A percentile compares a stretch with the other conserved stretches of the same genome.
These are phyloP conservation scores for Pilaira anomala DNA, from an alignment of 192 early-diverging fungal species.

Conservation along the genomic window DNA sequence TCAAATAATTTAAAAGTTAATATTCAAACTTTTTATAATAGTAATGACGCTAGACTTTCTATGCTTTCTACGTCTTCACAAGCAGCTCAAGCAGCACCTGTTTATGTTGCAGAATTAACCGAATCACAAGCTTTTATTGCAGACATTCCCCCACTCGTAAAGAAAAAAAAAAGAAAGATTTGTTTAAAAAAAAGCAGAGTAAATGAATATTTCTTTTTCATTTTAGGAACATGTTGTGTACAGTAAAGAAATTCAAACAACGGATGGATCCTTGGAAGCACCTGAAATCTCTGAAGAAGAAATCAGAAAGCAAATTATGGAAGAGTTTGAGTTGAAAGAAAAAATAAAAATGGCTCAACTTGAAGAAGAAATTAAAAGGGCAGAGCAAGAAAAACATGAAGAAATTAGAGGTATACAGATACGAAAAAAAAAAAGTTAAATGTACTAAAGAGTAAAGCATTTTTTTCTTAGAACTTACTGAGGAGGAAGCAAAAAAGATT, in stretches of 20 bases:
- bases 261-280: slow-evolving; percentile 51
- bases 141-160: slow-evolving; percentile 83
- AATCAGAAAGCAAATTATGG: slow-evolving; percentile 55
- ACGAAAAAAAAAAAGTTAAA: not conserved
- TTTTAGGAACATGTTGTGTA: slow-evolving; percentile 78
- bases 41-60: slow-evolving; percentile 4
- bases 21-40: not conserved
- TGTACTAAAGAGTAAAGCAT: too few species aligned
- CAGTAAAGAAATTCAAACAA: slow-evolving; percentile 84
- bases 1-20: not conserved
- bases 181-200: not conserved
- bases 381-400: slow-evolving; percentile 34
- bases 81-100: not conserved
- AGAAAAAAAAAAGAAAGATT: not conserved
- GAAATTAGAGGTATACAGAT: slow-evolving; percentile 37
- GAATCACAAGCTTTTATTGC: slow-evolving; percentile 75
- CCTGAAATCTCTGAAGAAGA: slow-evolving; percentile 49
- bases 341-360: slow-evolving; percentile 40
- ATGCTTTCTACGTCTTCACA: slow-evolving; percentile 19
- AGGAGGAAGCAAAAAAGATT: slow-evolving; percentile 81
- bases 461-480: slow-evolving; percentile 63
- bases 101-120: slow-evolving; percentile 59
- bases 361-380: slow-evolving; percentile 47
- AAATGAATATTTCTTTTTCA: too few species aligned
- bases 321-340: slow-evolving; percentile 60